Base-by-base conservation (phyloP, 2,329 filamentous ascomycete species). In the Trichoderma guizhouense region DNA sequence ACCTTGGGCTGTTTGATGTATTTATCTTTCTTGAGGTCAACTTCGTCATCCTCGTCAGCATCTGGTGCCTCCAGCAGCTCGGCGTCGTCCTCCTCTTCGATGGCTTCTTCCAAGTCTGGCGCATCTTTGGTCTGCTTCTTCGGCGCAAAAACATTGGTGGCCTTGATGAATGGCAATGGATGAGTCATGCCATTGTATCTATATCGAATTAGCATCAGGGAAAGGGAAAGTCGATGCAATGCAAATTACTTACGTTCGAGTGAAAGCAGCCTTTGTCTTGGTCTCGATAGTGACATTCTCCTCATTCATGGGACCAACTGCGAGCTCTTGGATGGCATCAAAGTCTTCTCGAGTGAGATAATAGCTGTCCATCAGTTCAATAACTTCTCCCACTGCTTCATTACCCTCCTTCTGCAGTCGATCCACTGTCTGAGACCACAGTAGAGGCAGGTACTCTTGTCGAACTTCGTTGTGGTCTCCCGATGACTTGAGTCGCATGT, bases 301-400 rank as follows among this genome's bases (percentile, higher is more conserved):
- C 81, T 95, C 90, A 74, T 91, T 87, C 87, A 97, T 95, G 1
- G 91, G 89, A 5, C 95, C 96, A 15, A 99, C 89, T 7, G 95
- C 95, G 28, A 99, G 88, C 82, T 99, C 96, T 80, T 94, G 87
- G 77, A 99, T 94, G 11, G 91, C 92, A 79, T 99, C 96, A 81
- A 95, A 97, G 79, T 99, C 96, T 28, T 99, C 96, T 74, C 92
- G 92, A 0, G 96, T 98, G 71, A 99, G 85, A 81, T 92, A 99
- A 82, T 99, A 99, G 79, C 92, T 94, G 79, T 99, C 96, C 96
- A 99, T 98, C 69, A 98, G 86, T 69, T 96, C 90, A 78, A 99
- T 99, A 69, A 98, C 91, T 2, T 93, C 91, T 1, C 89, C 87
- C 5, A 98, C 92, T 8, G 88, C 88, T 1, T 97, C 94, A 77